Evolutionary conservation across 441 rosid species (phyloP).

Genomic region (Pelargonium exstipulatum): DNA sequence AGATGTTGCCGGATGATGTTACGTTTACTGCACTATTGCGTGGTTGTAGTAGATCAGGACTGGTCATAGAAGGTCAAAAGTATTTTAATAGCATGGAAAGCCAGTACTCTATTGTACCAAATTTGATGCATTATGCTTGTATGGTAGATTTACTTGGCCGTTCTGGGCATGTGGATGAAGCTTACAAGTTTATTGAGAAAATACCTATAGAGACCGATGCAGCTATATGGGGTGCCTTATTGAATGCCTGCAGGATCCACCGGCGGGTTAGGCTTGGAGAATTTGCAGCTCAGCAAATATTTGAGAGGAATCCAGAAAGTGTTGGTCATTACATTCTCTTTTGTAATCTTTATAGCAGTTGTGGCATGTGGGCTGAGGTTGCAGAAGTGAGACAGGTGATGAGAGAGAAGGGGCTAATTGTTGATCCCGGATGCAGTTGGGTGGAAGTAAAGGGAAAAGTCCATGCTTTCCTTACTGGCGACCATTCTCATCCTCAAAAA

Average conservation of each 20-base stretch:
- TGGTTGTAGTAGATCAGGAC: slow-evolving; percentile 76
- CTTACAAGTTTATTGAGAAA: slow-evolving; percentile 54
- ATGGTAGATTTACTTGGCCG: slow-evolving; percentile 85
- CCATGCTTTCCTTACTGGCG: slow-evolving; percentile 78
- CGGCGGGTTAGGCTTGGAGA: slow-evolving; percentile 57
- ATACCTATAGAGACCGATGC: slow-evolving; percentile 75
- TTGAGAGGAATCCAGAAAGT: slow-evolving; percentile 47
- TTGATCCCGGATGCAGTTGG: slow-evolving; percentile 97
- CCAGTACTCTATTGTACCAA: slow-evolving; percentile 45
- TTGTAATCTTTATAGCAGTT: slow-evolving; percentile 63
- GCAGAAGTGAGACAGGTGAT: slow-evolving; percentile 61
- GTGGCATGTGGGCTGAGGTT: slow-evolving; percentile 71
- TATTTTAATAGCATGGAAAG: slow-evolving; percentile 53
- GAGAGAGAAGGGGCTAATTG: slow-evolving; percentile 63
- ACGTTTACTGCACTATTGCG: slow-evolving; percentile 72
- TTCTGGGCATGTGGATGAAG: slow-evolving; percentile 61
- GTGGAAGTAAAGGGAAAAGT: slow-evolving; percentile 83
- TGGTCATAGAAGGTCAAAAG: slow-evolving; percentile 68
- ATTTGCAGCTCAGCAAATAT: slow-evolving; percentile 64
- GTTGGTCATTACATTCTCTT: slow-evolving; percentile 65
- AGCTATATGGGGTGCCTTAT: slow-evolving; percentile 91
- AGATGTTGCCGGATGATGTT: slow-evolving; percentile 58
- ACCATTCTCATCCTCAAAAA: slow-evolving; percentile 64
- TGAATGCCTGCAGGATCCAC: slow-evolving; percentile 79
- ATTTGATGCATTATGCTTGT: slow-evolving; percentile 83